These are phyloP conservation scores for Fusarium solani-melongenae DNA, from an alignment of 2,329 filamentous ascomycete species.

Conservation along the genomic window DNA sequence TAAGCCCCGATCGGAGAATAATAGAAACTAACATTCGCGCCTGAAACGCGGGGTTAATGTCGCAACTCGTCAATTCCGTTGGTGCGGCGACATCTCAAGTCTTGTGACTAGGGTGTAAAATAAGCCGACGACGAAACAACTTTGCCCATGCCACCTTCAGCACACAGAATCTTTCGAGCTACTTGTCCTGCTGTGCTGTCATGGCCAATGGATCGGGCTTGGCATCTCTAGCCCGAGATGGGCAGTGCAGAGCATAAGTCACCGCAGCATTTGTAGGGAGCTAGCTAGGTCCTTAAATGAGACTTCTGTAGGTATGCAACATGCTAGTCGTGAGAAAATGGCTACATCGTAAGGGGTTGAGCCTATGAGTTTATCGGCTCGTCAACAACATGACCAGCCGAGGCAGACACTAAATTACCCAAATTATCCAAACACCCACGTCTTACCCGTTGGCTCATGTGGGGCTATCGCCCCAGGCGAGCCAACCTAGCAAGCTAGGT, in stretches of 20 bases:
- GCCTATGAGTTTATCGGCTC: too few species aligned
- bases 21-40: not conserved
- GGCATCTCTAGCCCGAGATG: too few species aligned
- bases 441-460: not conserved
- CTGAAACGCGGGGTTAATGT: not conserved
- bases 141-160: not conserved
- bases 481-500: too few species aligned
- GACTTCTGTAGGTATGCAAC: too few species aligned
- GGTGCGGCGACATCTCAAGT: not conserved
- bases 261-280: too few species aligned
- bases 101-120: not conserved
- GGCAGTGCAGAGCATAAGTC: too few species aligned
- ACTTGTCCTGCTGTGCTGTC: not conserved
- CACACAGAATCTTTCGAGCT: not conserved
- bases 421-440: not conserved
- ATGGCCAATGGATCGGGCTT: too few species aligned
- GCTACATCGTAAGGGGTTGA: too few species aligned
- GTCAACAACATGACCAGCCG: not conserved
- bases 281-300: too few species aligned
- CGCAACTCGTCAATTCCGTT: not conserved
- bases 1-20: not conserved
- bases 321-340: too few species aligned
- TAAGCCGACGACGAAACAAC: not conserved
- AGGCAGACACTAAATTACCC: not conserved
- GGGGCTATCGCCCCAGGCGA: too few species aligned